phyloP scores from a whole-genome alignment of 2,329 filamentous ascomycete genomes.

The Blastomyces emzantsi region DNA sequence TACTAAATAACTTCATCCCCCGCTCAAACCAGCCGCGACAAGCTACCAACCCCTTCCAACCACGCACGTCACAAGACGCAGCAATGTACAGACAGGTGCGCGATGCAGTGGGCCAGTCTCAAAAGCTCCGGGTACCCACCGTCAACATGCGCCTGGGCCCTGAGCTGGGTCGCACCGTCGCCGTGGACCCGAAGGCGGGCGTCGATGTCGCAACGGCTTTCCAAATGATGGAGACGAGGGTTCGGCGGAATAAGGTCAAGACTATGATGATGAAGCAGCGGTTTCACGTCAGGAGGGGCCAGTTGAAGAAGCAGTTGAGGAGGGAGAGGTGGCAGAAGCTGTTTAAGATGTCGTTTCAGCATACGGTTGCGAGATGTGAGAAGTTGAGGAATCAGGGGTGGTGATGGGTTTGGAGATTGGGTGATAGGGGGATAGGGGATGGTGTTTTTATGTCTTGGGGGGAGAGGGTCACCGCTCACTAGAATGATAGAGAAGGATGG shows the following conservation, averaged over 20 bases:
- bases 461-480: too few species aligned
- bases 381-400: constrained; percentile 40
- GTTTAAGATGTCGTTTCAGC: constrained; percentile 38
- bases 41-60: not conserved
- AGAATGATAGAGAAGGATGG: not conserved
- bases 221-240: constrained; percentile 20
- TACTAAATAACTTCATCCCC: not conserved
- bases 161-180: constrained; percentile 20
- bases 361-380: constrained; percentile 35
- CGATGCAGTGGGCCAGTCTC: constrained; percentile 4
- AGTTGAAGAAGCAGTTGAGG: constrained; percentile 33
- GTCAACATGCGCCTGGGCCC: constrained; percentile 21
- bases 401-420: constrained; percentile 21
- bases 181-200: constrained; percentile 15
- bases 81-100: not conserved
- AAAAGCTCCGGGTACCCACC: constrained; percentile 3
- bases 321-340: constrained; percentile 35
- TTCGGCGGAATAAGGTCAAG: constrained; percentile 28
- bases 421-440: too few species aligned
- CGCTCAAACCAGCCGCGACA: constrained; percentile 1
- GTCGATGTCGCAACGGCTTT: constrained; percentile 21
- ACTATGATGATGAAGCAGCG: constrained; percentile 27
- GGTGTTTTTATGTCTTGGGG: not conserved
- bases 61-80: not conserved
- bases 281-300: constrained; percentile 36